Percentiles rank a stretch among this genome's conserved stretches.
Conservation (phyloP, 148 eudicot species). For the Vaccinium myrtillus region DNA sequence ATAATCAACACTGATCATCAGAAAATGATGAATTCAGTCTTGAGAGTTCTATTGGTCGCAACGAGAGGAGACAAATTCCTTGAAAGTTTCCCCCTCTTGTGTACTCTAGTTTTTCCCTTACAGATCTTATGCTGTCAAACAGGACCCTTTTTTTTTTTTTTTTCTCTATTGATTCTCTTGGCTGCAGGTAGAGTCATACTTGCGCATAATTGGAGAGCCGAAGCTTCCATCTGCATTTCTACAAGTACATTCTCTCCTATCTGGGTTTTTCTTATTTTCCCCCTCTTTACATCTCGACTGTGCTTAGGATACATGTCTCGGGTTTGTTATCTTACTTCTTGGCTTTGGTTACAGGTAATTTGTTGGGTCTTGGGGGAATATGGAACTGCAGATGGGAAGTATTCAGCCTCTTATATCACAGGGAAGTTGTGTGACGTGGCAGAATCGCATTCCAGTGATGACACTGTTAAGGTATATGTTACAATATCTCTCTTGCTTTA, state of each 20-base stretch:
- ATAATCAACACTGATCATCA: neutral
- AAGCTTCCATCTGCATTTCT: conserved; percentile 93
- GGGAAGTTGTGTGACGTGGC: conserved; percentile 97
- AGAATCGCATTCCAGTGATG: conserved; percentile 90
- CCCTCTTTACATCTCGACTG: neutral
- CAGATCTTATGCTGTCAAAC: neutral
- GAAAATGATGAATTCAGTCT: neutral
- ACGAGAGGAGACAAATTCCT: neutral
- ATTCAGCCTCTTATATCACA: conserved; percentile 85
- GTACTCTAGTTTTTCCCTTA: neutral
- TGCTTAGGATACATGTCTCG: neutral
- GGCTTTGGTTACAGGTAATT: conserved; percentile 56
- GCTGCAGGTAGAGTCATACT: conserved; percentile 87
- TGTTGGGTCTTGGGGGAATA: conserved; percentile 99
- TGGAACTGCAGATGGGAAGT: conserved; percentile 88
- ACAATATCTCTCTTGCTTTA: neutral
- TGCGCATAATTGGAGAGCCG: conserved; percentile 79
- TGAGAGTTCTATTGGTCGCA: neutral
- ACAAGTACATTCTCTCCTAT: conserved; percentile 51
- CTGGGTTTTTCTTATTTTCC: conserved; percentile 12
- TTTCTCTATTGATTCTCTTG: conserved; percentile 2
- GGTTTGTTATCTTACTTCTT: conserved; percentile 13
- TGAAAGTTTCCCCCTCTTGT: neutral
- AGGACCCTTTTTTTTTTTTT: neutral
- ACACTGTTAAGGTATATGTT: conserved; percentile 73